A percentile compares a stretch with the other conserved stretches of the same genome.
Conservation (phyloP, 2,329 filamentous ascomycete species). For the Fusarium compactum region DNA sequence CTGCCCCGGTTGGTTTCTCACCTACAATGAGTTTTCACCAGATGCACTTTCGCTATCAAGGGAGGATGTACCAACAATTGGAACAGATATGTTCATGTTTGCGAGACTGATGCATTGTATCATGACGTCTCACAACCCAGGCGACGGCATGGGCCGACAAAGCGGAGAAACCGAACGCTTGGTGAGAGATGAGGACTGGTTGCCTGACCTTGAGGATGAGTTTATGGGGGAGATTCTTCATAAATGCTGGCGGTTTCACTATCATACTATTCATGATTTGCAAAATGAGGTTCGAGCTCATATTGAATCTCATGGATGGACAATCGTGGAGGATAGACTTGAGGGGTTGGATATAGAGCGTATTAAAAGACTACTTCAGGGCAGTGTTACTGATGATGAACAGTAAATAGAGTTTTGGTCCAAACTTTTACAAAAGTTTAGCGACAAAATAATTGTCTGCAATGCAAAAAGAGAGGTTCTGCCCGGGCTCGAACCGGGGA, state of each 20-base stretch:
- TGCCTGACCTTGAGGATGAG: conserved; percentile 1
- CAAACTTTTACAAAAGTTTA: no score
- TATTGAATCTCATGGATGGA: neutral
- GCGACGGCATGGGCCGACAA: neutral
- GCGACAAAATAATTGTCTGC: accelerated
- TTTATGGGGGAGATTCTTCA: neutral
- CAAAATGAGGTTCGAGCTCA: neutral
- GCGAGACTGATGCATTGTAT: neutral
- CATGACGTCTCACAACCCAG: neutral
- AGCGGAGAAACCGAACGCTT: neutral
- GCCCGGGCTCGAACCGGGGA: neutral
- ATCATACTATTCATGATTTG: neutral
- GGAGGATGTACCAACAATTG: neutral
- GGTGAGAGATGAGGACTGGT: neutral
- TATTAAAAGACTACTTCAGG: neutral
- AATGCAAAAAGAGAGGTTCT: neutral
- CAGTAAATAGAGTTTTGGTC: no score
- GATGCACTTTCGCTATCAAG: neutral
- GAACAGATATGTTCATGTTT: conserved; percentile 3
- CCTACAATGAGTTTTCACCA: neutral
- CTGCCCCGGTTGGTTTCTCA: neutral
- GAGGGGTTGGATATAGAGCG: neutral
- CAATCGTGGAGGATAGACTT: neutral
- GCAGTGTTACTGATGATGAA: accelerated
- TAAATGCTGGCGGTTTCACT: neutral